A percentile compares a stretch with the other conserved stretches of the same genome.
These are phyloP conservation scores for Aspergillus arachidicola DNA, from an alignment of 2,329 filamentous ascomycete species.

Conservation along the genomic window DNA sequence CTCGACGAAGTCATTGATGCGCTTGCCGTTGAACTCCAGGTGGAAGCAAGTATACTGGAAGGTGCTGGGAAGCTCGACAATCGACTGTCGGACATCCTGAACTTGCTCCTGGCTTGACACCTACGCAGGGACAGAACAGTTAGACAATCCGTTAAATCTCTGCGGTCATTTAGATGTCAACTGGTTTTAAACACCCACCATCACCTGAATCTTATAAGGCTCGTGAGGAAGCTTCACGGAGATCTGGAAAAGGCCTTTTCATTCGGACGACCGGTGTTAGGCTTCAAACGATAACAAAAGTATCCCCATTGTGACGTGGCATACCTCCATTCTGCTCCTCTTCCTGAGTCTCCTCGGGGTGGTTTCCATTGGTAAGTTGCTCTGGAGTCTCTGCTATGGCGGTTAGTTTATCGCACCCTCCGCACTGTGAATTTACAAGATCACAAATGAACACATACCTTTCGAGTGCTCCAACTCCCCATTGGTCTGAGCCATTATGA, in stretches of 20 bases:
- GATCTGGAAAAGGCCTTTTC: constrained; percentile 65
- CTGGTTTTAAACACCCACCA: constrained; percentile 61
- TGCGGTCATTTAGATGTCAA: constrained; percentile 14
- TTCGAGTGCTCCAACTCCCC: constrained; percentile 43
- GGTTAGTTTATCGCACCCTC: constrained; percentile 21
- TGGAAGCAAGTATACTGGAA: constrained; percentile 99
- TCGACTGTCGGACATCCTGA: constrained; percentile 93
- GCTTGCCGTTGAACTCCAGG: constrained; percentile 83
- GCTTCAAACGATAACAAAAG: neutral
- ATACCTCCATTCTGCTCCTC: constrained; percentile 42
- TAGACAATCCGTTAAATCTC: constrained; percentile 21
- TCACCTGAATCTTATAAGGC: constrained; percentile 78
- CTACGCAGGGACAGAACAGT: constrained; percentile 47
- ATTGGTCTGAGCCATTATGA: constrained; percentile 45
- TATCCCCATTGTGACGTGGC: constrained; percentile 6
- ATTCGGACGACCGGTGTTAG: constrained; percentile 1
- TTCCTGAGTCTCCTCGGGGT: constrained; percentile 36
- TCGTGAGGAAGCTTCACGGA: constrained; percentile 81
- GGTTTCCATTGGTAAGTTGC: constrained; percentile 38
- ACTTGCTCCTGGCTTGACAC: constrained; percentile 93
- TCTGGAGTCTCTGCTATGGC: constrained; percentile 36
- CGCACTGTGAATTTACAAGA: neutral
- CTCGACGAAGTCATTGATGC: constrained; percentile 93
- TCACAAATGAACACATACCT: constrained; percentile 30
- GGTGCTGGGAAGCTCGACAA: constrained; percentile 88